These are phyloP conservation scores for Stephania yunnanensis DNA, from an alignment of 164 flowering plant species.

Conservation along the genomic window DNA sequence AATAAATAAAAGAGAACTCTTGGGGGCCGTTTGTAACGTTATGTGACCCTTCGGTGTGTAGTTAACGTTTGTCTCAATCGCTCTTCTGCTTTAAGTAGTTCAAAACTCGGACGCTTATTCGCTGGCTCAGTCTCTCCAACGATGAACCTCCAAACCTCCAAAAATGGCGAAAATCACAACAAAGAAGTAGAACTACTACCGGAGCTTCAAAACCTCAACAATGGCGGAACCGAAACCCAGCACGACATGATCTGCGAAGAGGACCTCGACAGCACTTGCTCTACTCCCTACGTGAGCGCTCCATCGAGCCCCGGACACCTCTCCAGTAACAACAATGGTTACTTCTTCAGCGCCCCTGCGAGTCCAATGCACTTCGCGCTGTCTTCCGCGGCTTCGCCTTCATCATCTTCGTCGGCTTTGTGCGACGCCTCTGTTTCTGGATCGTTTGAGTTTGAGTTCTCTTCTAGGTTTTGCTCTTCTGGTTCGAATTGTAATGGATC, in stretches of 20 bases:
- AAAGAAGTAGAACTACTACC: not conserved
- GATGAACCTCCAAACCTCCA: conserved; percentile 22
- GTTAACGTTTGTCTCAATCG: too few species aligned
- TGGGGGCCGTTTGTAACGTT: too few species aligned
- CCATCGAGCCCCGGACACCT: conserved; percentile 57
- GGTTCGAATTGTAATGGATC: conserved; percentile 24
- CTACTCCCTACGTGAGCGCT: conserved; percentile 67
- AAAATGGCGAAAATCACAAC: conserved; percentile 14
- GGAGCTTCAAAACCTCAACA: conserved; percentile 8
- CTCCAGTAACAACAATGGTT: conserved; percentile 19
- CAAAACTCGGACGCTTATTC: too few species aligned
- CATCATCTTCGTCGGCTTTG: not conserved
- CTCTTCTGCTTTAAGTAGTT: too few species aligned
- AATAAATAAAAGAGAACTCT: too few species aligned
- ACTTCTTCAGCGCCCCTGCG: conserved; percentile 65
- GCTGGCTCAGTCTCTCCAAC: too few species aligned
- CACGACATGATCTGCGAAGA: conserved; percentile 10
- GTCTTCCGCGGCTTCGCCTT: conserved; percentile 10
- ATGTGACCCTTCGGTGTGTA: too few species aligned
- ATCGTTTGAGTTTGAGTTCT: conserved; percentile 57
- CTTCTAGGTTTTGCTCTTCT: conserved; percentile 30
- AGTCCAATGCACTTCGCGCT: conserved; percentile 55
- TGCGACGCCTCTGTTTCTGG: conserved; percentile 9
- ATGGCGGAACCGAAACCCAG: conserved; percentile 15
- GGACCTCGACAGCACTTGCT: conserved; percentile 52